Base-by-base conservation (phyloP, 140 eudicot species). In the Cichorium intybus region DNA sequence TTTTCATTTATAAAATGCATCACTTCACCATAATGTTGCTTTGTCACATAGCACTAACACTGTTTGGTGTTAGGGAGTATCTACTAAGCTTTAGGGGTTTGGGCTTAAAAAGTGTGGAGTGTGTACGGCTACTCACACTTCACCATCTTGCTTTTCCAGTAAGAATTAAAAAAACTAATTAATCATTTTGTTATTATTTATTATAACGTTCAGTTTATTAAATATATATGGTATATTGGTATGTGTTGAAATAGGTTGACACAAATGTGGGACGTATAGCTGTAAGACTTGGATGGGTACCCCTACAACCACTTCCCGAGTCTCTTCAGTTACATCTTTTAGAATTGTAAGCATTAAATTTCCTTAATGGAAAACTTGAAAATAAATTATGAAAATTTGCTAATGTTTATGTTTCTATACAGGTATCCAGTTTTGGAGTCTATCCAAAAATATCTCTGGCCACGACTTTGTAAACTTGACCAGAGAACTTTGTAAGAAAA, bases 121-220 rank as follows among this genome's bases (percentile, higher is more conserved):
- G 99, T 74, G 97, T 93, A 28, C 84, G 99, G 63, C 97, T 93
- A 71, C 67, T 93, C 64, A 88, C 96, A 34, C 97, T 93, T 47
- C 99, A 93, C 77, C 96, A 93, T 83, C 90, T 88, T 75, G 99
- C 99, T 29, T 93, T 93, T 70, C 99, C 99, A 4, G 99, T 93
- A 93, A 83, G 99, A 45, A 60, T 34, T 50, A 46, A 15, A 57
- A 10, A 50, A 49, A 34, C n/a, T n/a, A 24, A 48, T 14, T 2
- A 29, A 65, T 4, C 46, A 0, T 22, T 12, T 41, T 12, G n/a
- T n/a, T 39, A 37, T 12, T 14, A 33, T 14, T n/a, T 33, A 47
- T 14, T 33, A 6, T 34, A 33, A 29, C 35, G 17, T 23, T 52
- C 17, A 61, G 51, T 10, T 35, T 27, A 29, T 18, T 23, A 67